phyloP scores from a whole-genome alignment of 768 basidiomycete species.

The Baorangia bicolor region DNA sequence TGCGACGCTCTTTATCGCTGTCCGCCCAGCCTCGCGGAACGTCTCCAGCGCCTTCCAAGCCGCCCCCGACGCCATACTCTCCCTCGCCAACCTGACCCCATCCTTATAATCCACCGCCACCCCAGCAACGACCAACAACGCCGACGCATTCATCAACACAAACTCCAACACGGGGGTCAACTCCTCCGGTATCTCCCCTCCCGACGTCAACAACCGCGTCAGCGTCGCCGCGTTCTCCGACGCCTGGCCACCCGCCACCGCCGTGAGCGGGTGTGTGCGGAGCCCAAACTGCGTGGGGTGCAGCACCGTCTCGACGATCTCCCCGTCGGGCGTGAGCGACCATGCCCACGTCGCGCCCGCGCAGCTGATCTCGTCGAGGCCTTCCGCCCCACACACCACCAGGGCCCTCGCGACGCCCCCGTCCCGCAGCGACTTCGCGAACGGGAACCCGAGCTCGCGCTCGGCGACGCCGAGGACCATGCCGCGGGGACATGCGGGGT shows the following conservation, averaged over 20 bases:
- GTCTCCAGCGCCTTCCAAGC: conserved; percentile 58
- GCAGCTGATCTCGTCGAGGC: conserved; percentile 93
- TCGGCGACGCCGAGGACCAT: conserved; percentile 93
- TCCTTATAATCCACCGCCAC: conserved; percentile 65
- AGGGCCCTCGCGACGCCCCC: conserved; percentile 79
- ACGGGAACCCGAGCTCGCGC: conserved; percentile 74
- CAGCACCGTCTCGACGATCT: conserved; percentile 60
- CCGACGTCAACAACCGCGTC: conserved; percentile 58
- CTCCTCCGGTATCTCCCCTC: conserved; percentile 50
- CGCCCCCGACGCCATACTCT: conserved; percentile 55
- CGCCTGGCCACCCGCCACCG: conserved; percentile 74
- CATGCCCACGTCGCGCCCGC: conserved; percentile 86
- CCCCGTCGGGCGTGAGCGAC: conserved; percentile 66
- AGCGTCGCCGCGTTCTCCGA: conserved; percentile 80
- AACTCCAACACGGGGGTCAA: conserved; percentile 76
- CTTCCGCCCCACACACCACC: conserved; percentile 92
- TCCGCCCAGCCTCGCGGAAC: conserved; percentile 45
- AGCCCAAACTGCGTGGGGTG: conserved; percentile 80
- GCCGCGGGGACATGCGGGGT: conserved; percentile 80
- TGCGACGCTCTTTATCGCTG: neutral
- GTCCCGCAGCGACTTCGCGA: conserved; percentile 70
- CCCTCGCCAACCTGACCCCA: conserved; percentile 66
- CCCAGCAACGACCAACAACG: conserved; percentile 83
- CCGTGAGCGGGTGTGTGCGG: conserved; percentile 58
- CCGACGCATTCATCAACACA: conserved; percentile 88